phyloP scores from a whole-genome alignment of 2,329 filamentous ascomycete species.

The Aspergillus pseudoglaucus region DNA sequence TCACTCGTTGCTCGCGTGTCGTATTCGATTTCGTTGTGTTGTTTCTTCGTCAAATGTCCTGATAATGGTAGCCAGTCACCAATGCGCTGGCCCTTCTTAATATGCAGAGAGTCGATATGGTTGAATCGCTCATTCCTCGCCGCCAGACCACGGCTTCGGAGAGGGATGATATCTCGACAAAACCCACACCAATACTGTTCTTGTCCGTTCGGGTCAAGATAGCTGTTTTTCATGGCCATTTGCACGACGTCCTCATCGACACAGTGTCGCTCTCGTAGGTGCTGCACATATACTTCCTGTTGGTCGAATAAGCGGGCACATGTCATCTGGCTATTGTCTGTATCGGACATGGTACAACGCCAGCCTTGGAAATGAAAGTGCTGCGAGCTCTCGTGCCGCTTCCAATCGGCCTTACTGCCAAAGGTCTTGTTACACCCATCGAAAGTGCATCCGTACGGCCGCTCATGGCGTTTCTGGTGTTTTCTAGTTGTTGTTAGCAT shows the following conservation, averaged over 20 bases:
- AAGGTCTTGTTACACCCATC: slow-evolving; percentile 63
- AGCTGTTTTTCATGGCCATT: slow-evolving; percentile 43
- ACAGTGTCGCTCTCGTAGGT: slow-evolving; percentile 52
- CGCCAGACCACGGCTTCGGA: slow-evolving; percentile 45
- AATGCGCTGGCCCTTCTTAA: slow-evolving; percentile 32
- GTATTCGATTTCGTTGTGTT: background rate
- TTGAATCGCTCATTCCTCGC: slow-evolving; percentile 59
- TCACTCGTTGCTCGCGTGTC: too few relatives aligned
- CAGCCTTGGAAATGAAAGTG: slow-evolving; percentile 68
- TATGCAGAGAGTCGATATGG: slow-evolving; percentile 62
- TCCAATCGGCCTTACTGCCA: slow-evolving; percentile 94
- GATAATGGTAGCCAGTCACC: slow-evolving; percentile 26
- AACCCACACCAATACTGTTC: slow-evolving; percentile 83
- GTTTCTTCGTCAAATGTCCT: slow-evolving; percentile 17
- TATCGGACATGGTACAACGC: slow-evolving; percentile 54
- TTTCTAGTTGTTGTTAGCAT: slow-evolving; percentile 52
- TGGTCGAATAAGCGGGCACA: slow-evolving; percentile 58
- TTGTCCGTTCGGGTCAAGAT: slow-evolving; percentile 59
- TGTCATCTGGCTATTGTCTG: slow-evolving; percentile 13
- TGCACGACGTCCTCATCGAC: slow-evolving; percentile 24
- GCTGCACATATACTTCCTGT: slow-evolving; percentile 53
- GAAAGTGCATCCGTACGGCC: slow-evolving; percentile 77
- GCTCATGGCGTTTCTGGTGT: slow-evolving; percentile 72
- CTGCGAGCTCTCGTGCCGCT: slow-evolving; percentile 76
- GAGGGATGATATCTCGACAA: slow-evolving; percentile 54